Evolutionary conservation across 2,329 filamentous ascomycete genomes (phyloP).

Genomic region (Grosmannia huntii): DNA sequence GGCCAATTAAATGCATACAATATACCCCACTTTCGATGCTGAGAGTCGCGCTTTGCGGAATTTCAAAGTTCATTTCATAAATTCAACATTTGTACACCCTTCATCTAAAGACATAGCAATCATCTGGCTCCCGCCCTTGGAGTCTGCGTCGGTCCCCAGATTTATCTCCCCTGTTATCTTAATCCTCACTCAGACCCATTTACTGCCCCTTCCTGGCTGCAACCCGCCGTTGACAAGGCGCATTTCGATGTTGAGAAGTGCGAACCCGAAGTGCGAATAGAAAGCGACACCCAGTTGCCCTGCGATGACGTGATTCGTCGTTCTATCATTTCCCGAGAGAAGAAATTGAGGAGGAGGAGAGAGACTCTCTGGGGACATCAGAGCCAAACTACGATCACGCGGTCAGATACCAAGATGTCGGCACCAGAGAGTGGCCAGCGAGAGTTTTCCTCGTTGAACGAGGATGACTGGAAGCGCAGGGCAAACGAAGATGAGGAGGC

Average conservation of each 20-base stretch:
- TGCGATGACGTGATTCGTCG: not conserved
- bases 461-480: conserved; percentile 29
- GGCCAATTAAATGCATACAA: not conserved
- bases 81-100: not conserved
- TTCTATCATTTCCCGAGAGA: not conserved
- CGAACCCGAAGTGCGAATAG: not conserved
- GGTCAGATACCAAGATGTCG: conserved; percentile 3
- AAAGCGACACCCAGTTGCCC: not conserved
- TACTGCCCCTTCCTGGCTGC: not conserved
- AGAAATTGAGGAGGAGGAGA: not conserved
- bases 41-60: not conserved
- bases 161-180: not conserved
- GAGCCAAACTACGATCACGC: not conserved
- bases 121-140: not conserved
- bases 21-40: not conserved
- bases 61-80: not conserved
- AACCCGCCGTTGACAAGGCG: not conserved
- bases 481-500: conserved; percentile 35
- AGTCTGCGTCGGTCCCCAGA: not conserved
- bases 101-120: not conserved
- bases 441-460: conserved; percentile 17
- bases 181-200: not conserved
- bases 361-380: not conserved
- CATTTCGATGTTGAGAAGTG: not conserved
- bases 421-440: conserved; percentile 10